Conservation (phyloP, 129 eudicot genomes). For the Chrysanthemum makinoi region DNA sequence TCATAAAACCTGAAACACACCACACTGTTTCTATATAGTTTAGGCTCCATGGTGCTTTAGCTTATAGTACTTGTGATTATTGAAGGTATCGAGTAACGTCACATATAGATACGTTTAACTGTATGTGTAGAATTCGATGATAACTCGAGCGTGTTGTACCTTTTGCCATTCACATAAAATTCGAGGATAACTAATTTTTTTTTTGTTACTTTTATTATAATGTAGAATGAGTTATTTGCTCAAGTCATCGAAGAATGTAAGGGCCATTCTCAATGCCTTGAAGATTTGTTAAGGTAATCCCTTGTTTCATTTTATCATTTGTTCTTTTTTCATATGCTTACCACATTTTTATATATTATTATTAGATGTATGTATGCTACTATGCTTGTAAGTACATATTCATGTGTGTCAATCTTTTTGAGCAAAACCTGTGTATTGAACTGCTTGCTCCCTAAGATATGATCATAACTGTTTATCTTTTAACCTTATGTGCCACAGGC, state of each 20-base stretch:
- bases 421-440: neutral
- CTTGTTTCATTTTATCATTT: neutral
- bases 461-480: neutral
- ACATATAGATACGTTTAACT: neutral
- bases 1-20: no score
- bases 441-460: slow-evolving; percentile 1
- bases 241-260: slow-evolving; percentile 81
- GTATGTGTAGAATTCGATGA: no score
- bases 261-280: slow-evolving; percentile 55
- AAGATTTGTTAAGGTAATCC: slow-evolving; percentile 69
- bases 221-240: slow-evolving; percentile 63
- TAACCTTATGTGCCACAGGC: slow-evolving; percentile 31
- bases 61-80: slow-evolving; percentile 9
- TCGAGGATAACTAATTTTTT: no score
- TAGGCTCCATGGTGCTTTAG: neutral
- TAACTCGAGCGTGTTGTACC: no score
- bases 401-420: neutral
- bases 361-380: no score
- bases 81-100: neutral
- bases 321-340: neutral
- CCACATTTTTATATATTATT: no score
- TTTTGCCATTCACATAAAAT: no score
- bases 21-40: no score
- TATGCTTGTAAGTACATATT: neutral
- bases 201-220: slow-evolving; percentile 12